Base-by-base conservation (phyloP, 257 asterid genomes). In the Galeopsis tetrahit region DNA sequence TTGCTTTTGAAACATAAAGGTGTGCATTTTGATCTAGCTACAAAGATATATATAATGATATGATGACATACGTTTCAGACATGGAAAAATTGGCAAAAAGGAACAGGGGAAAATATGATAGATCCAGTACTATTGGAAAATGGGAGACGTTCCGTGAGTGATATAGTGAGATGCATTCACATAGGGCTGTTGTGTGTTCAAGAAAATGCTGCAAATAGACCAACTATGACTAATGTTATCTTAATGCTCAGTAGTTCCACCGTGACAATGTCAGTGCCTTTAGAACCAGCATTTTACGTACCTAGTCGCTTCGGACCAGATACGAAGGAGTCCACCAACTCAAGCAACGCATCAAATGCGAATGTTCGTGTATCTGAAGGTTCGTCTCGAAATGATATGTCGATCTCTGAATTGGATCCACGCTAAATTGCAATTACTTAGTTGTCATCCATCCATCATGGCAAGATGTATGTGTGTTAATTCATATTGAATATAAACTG, bases 121-220 rank as follows among this genome's bases (percentile, higher is more conserved):
- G 79, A 75, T 49, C 73, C 73, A 0, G 33, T 58, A 21, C 28
- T 21, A 33, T 35, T 74, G 79, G 67, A 13, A 40, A 34, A 42
- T 8, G 42, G 44, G 0, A 10, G 44, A 0, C 69, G 69, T 7
- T 66, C 55, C 7, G 6, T 21, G 5, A 48, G 56, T 4, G 73
- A 74, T 3, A 67, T 74, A 48, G 0, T 66, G 35, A 74, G 73
- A 49, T 74, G 74, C 73, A 74, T 74, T 4, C 79, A 74, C 44
- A 46, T 66, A 5, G 73, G 63, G 36, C 28, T 66, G 61, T n/a
- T 75, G 34, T 75, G 79, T 31, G 70, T 68, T 49, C 75, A 75
- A 68, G 74, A 68, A 60, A 68, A 75, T 49, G 65, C 70, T 7
- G 48, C 57, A 6, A n/a, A 68, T 8, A 68, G 74, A 49, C 70